These are phyloP conservation scores for Dothideomycetidae sp. DNA, from an alignment of 2,329 filamentous ascomycete genomes.

Conservation along the genomic window DNA sequence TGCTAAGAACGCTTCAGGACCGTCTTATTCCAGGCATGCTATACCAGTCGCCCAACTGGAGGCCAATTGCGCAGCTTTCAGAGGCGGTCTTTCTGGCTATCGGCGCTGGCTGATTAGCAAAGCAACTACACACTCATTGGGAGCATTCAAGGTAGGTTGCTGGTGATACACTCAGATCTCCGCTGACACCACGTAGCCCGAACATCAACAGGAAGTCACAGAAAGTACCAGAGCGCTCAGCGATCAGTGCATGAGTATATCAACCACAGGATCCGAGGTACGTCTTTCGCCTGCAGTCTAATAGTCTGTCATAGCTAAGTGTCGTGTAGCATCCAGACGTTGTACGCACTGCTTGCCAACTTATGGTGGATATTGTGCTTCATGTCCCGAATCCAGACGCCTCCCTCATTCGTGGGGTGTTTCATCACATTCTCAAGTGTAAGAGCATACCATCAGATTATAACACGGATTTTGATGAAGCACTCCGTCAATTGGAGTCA, in stretches of 20 bases:
- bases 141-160: constrained; percentile 16
- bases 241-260: background rate
- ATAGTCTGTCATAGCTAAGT: background rate
- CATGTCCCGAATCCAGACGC: constrained; percentile 15
- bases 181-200: constrained; percentile 9
- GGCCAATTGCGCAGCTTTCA: constrained; percentile 77
- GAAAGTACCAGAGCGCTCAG: constrained; percentile 1
- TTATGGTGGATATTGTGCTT: constrained; percentile 19
- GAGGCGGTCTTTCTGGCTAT: constrained; percentile 78
- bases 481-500: constrained; percentile 75
- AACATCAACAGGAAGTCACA: constrained; percentile 2
- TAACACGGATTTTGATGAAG: constrained; percentile 64
- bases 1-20: constrained; percentile 31
- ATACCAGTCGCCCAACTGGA: constrained; percentile 67
- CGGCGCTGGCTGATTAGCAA: constrained; percentile 52
- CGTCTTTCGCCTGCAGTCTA: background rate
- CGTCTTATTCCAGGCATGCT: constrained; percentile 47
- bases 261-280: background rate
- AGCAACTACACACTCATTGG: constrained; percentile 14
- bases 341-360: constrained; percentile 19
- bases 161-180: constrained; percentile 37
- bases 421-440: constrained; percentile 66
- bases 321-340: constrained; percentile 16
- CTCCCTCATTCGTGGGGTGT: constrained; percentile 67
- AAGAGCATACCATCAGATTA: constrained; percentile 29